Conservation (phyloP, 352 stramenopile species). For the Aphanomyces astaci region DNA sequence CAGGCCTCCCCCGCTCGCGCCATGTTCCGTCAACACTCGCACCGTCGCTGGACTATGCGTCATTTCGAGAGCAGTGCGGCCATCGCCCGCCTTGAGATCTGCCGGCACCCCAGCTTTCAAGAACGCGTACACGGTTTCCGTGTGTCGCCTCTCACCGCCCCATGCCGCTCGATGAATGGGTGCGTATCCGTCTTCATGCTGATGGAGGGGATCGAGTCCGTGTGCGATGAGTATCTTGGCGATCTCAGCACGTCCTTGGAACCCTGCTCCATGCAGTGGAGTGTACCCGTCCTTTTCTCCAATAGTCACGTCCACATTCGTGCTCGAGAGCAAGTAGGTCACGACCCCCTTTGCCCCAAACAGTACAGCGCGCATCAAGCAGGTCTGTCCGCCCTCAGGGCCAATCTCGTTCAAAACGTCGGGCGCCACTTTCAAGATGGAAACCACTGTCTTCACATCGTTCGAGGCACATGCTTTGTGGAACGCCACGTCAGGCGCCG, state of each 20-base stretch:
- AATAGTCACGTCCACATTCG: conserved; percentile 29
- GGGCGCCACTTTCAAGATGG: conserved; percentile 4
- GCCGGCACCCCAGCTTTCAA: conserved; percentile 14
- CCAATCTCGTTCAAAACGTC: conserved; percentile 29
- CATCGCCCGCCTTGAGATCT: conserved; percentile 9
- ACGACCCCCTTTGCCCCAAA: conserved; percentile 29
- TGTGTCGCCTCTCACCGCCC: conserved; percentile 19
- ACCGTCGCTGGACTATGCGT: not conserved
- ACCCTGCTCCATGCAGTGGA: conserved; percentile 37
- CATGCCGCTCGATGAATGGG: conserved; percentile 22
- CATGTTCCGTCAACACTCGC: conserved; percentile 3
- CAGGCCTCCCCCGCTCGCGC: not conserved
- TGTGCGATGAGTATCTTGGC: conserved; percentile 28
- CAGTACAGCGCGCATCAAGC: conserved; percentile 34
- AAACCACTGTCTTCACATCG: conserved; percentile 6
- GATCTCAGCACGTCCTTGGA: conserved; percentile 38
- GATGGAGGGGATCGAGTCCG: conserved; percentile 24
- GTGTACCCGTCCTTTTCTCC: conserved; percentile 43
- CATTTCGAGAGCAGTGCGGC: conserved; percentile 13
- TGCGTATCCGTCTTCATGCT: conserved; percentile 20
- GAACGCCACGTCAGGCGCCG: conserved; percentile 1
- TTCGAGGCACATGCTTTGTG: conserved; percentile 19
- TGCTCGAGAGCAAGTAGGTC: conserved; percentile 26
- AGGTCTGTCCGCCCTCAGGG: conserved; percentile 29
- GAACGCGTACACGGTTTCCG: conserved; percentile 19